phyloP scores from a whole-genome alignment of 352 stramenopile species.

The Elongisporangium prolatum region DNA sequence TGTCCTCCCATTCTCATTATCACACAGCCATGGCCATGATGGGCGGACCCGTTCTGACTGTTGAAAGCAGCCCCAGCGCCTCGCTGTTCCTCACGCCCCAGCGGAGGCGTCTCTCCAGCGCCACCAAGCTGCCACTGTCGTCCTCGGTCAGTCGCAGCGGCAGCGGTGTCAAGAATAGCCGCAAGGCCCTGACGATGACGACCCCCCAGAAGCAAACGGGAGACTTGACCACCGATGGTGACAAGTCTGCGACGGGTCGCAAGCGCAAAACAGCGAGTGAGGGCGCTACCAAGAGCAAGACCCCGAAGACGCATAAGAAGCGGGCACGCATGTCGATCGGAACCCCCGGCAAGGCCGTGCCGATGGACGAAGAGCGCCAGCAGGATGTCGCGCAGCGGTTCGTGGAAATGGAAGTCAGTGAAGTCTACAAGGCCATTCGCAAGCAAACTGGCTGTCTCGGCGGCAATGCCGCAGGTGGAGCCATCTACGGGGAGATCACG shows the following conservation, averaged over 20 bases:
- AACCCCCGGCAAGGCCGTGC: constrained; percentile 68
- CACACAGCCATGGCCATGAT: background rate
- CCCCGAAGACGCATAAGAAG: constrained; percentile 37
- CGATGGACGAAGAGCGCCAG: constrained; percentile 46
- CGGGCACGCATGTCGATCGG: constrained; percentile 55
- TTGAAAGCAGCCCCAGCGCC: background rate
- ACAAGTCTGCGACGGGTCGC: constrained; percentile 18
- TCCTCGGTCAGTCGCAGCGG: background rate
- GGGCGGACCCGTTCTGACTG: background rate
- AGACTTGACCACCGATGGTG: background rate
- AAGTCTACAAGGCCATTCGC: constrained; percentile 91
- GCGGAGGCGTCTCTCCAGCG: background rate
- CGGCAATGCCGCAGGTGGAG: constrained; percentile 92
- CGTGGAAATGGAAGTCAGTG: constrained; percentile 75
- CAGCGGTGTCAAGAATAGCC: background rate
- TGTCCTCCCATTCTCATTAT: background rate
- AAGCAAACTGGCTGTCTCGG: constrained; percentile 93
- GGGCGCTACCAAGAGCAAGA: constrained; percentile 10
- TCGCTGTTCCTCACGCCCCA: background rate
- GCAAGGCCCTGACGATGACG: background rate
- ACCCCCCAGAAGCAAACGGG: background rate
- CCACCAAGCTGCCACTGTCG: background rate
- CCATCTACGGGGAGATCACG: constrained; percentile 98
- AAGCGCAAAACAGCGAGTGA: constrained; percentile 46
- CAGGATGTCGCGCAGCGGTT: constrained; percentile 72